phyloP scores from a whole-genome alignment of 2,329 filamentous ascomycete genomes.

The Aphanocladium album region DNA sequence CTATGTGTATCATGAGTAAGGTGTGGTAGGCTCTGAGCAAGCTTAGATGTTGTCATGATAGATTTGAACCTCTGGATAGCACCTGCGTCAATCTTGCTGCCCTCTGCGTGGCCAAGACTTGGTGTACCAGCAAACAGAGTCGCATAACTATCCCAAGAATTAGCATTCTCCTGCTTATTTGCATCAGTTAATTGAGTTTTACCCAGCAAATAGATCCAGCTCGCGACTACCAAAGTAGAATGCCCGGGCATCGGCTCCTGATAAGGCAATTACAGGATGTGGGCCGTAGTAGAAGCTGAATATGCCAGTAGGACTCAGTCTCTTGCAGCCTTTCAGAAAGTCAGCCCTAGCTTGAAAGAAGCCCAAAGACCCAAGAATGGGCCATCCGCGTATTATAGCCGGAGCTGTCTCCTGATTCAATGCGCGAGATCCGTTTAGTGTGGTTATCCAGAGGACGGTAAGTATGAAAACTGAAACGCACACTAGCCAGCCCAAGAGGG shows the following conservation, averaged over 20 bases:
- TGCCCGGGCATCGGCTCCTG: conserved; percentile 35
- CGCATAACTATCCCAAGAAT: conserved; percentile 19
- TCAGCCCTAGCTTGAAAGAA: conserved; percentile 44
- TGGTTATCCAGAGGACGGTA: too few species aligned
- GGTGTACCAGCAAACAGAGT: conserved; percentile 27
- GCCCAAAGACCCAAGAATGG: conserved; percentile 37
- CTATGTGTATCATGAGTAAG: conserved; percentile 37
- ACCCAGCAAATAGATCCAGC: conserved; percentile 39
- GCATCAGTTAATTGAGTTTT: conserved; percentile 12
- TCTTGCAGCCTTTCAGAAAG: conserved; percentile 33
- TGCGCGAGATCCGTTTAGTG: too few species aligned
- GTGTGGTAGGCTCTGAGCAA: conserved; percentile 30
- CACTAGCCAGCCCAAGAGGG: too few species aligned
- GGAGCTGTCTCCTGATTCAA: too few species aligned
- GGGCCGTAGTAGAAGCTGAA: conserved; percentile 43
- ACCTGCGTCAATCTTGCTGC: conserved; percentile 19
- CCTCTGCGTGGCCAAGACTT: conserved; percentile 17
- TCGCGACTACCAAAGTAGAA: conserved; percentile 42
- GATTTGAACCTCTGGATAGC: conserved; percentile 24
- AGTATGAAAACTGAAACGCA: too few species aligned
- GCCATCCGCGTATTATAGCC: too few species aligned
- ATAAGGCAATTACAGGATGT: conserved; percentile 39
- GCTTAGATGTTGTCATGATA: conserved; percentile 33
- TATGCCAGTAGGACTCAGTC: conserved; percentile 35
- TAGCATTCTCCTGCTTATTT: neutral